Percentiles rank a stretch among this genome's conserved stretches.
phyloP scores from a whole-genome alignment of 2,329 filamentous ascomycete species.

The Stylonectria norvegica region DNA sequence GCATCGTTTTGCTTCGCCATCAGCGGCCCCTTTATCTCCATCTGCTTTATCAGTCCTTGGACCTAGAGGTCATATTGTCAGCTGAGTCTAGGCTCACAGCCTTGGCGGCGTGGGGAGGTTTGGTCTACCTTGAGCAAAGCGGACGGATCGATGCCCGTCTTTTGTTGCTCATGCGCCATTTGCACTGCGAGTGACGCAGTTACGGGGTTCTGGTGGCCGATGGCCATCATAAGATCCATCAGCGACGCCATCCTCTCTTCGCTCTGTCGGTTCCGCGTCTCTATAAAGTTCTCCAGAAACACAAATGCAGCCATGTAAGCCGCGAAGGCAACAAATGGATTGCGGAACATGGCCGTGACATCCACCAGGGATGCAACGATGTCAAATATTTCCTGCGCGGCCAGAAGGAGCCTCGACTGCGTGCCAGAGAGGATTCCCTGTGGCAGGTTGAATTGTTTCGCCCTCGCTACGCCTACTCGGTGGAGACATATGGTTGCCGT shows the following conservation, averaged over 20 bases:
- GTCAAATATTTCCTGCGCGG: slow-evolving; percentile 75
- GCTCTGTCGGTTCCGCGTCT: slow-evolving; percentile 48
- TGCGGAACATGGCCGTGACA: slow-evolving; percentile 48
- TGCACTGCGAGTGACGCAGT: slow-evolving; percentile 69
- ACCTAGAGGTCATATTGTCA: slow-evolving; percentile 10
- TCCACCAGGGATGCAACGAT: slow-evolving; percentile 59
- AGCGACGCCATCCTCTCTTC: slow-evolving; percentile 62
- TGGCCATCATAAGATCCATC: slow-evolving; percentile 61
- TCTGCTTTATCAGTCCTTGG: slow-evolving; percentile 12
- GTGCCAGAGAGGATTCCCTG: slow-evolving; percentile 36
- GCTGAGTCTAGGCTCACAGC: no score
- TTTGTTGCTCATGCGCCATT: slow-evolving; percentile 60
- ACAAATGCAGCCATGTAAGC: slow-evolving; percentile 69
- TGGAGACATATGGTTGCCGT: slow-evolving; percentile 82
- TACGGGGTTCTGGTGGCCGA: slow-evolving; percentile 62
- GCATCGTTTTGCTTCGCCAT: slow-evolving; percentile 14
- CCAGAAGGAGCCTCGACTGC: slow-evolving; percentile 67
- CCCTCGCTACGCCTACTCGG: slow-evolving; percentile 74
- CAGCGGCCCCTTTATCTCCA: slow-evolving; percentile 13
- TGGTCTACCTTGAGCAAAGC: slow-evolving; percentile 25
- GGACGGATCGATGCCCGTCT: slow-evolving; percentile 30
- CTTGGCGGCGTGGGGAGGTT: no score
- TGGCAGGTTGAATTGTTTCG: slow-evolving; percentile 36
- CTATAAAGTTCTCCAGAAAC: slow-evolving; percentile 67
- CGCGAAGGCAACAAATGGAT: slow-evolving; percentile 68